phyloP scores from a whole-genome alignment of 176 grass and related monocot genomes.

The Metroxylon sagu region DNA sequence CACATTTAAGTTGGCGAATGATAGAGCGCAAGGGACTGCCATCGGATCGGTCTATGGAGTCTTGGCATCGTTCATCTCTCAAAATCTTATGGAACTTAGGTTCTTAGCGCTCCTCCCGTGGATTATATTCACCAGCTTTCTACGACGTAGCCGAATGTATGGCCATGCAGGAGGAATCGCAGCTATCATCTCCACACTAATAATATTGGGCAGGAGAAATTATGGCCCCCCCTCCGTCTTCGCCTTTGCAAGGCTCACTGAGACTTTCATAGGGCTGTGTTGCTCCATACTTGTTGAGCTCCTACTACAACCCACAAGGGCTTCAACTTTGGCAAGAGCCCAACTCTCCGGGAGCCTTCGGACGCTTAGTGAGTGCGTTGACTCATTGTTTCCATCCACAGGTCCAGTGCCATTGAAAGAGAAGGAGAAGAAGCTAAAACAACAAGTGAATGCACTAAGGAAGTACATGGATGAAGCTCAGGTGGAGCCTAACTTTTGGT shows the following conservation, averaged over 20 bases:
- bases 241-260: conserved; percentile 40
- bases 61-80: conserved; percentile 42
- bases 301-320: conserved; percentile 53
- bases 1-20: conserved; percentile 40
- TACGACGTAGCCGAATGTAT: conserved; percentile 52
- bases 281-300: conserved; percentile 43
- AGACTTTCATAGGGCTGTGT: conserved; percentile 67
- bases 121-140: conserved; percentile 54
- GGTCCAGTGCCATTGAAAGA: background rate
- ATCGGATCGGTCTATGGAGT: conserved; percentile 64
- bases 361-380: conserved; percentile 22
- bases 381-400: background rate
- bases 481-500: conserved; percentile 62
- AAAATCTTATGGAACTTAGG: conserved; percentile 69
- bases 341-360: conserved; percentile 36
- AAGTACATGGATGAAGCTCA: conserved; percentile 33
- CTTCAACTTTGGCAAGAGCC: conserved; percentile 38
- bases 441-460: conserved; percentile 26
- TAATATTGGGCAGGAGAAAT: conserved; percentile 58
- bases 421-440: conserved; percentile 20
- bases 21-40: conserved; percentile 54
- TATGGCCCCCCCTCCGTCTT: conserved; percentile 54
- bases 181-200: conserved; percentile 37
- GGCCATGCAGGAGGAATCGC: conserved; percentile 38
- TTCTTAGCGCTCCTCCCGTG: conserved; percentile 64